A percentile compares a stretch with the other conserved stretches of the same genome.
Conservation (phyloP, 2,329 filamentous ascomycete species). For the Dissoconium aciculare region DNA sequence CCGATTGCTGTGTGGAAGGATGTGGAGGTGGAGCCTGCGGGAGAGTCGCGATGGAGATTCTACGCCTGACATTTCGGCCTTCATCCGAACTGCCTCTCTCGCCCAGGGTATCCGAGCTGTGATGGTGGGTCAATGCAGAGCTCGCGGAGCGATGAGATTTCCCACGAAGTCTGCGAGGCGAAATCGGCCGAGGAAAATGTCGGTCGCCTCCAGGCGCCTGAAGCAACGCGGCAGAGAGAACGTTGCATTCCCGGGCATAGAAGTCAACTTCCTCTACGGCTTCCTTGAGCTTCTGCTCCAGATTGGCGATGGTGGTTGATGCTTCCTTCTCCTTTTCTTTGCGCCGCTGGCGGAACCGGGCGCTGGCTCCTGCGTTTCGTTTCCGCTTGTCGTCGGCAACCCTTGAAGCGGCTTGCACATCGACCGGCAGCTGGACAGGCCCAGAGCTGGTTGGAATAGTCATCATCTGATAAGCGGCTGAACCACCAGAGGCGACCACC, state of each 20-base stretch:
- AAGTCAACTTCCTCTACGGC: constrained; percentile 54
- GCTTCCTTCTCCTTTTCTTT: constrained; percentile 71
- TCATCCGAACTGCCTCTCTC: constrained; percentile 19
- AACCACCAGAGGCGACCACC: constrained; percentile 29
- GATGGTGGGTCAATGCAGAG: constrained; percentile 10
- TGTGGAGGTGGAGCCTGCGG: constrained; percentile 12
- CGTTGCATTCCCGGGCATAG: constrained; percentile 58
- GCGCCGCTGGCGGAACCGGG: constrained; percentile 63
- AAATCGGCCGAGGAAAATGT: constrained; percentile 31
- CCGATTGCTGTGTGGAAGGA: constrained; percentile 4
- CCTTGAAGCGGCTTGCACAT: constrained; percentile 67
- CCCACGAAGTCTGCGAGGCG: constrained; percentile 25
- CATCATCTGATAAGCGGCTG: constrained; percentile 36
- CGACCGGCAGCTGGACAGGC: constrained; percentile 50
- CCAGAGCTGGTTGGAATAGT: constrained; percentile 38
- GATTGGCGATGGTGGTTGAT: constrained; percentile 49
- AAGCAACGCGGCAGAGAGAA: constrained; percentile 50
- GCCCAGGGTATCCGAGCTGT: constrained; percentile 12
- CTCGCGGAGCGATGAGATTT: constrained; percentile 4
- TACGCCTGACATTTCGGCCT: constrained; percentile 16
- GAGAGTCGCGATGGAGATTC: constrained; percentile 17
- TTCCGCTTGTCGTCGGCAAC: constrained; percentile 74
- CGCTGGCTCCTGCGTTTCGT: constrained; percentile 73
- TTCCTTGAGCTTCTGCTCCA: constrained; percentile 56
- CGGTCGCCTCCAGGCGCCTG: constrained; percentile 40